phyloP scores from a whole-genome alignment of 257 asterid genomes.

The Salvia miltiorrhiza region DNA sequence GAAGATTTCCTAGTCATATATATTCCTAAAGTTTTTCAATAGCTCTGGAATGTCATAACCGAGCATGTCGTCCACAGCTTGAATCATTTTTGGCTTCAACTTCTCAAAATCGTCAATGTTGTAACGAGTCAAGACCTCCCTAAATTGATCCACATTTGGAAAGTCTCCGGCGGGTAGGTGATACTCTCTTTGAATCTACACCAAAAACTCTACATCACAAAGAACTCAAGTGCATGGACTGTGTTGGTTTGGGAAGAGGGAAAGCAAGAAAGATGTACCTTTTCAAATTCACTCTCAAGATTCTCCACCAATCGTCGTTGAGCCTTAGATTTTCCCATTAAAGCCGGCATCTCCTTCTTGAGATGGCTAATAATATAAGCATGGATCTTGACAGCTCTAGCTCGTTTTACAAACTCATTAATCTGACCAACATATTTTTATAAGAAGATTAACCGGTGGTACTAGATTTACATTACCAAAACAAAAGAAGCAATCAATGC shows the following conservation, averaged over 20 bases:
- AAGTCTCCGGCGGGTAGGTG: conserved; percentile 87
- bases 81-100: conserved; percentile 76
- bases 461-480: neutral
- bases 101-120: conserved; percentile 82
- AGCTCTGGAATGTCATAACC: conserved; percentile 80
- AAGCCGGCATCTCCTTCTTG: conserved; percentile 87
- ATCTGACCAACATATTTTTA: conserved; percentile 40
- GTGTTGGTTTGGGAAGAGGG: neutral
- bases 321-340: conserved; percentile 81
- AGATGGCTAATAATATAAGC: conserved; percentile 91
- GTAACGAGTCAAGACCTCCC: conserved; percentile 55
- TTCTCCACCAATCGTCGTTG: conserved; percentile 58
- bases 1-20: conserved; percentile 58
- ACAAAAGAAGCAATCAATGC: neutral
- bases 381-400: conserved; percentile 93
- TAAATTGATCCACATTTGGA: conserved; percentile 66
- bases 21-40: conserved; percentile 64
- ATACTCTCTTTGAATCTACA: conserved; percentile 67
- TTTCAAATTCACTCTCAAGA: conserved; percentile 60
- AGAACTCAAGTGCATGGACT: neutral
- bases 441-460: neutral
- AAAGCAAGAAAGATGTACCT: conserved; percentile 36
- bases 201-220: neutral
- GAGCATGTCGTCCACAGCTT: conserved; percentile 81
- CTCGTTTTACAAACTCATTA: conserved; percentile 91